These are phyloP conservation scores for Macrolepiota albuminosa DNA, from an alignment of 768 basidiomycete genomes.

Conservation along the genomic window DNA sequence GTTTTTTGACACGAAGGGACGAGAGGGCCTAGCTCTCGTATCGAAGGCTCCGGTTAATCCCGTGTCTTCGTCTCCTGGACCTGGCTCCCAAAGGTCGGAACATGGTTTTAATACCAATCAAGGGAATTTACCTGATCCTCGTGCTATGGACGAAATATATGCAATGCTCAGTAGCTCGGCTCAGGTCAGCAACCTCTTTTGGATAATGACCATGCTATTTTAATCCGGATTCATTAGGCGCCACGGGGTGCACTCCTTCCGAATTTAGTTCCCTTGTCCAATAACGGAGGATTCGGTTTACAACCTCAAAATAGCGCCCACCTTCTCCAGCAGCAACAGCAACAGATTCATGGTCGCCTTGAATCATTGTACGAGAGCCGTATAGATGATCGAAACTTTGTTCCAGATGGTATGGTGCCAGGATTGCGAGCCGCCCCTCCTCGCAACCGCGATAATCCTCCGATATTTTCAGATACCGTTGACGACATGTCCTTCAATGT, in stretches of 20 bases:
- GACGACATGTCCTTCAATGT: conserved; percentile 59
- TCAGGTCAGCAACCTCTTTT: conserved; percentile 44
- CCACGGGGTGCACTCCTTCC: conserved; percentile 25
- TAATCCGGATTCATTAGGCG: conserved; percentile 16
- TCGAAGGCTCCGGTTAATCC: conserved; percentile 36
- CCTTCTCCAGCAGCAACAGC: conserved; percentile 34
- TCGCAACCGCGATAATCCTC: conserved; percentile 51
- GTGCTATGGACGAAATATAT: conserved; percentile 76
- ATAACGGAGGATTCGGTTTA: conserved; percentile 26
- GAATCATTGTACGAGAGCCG: conserved; percentile 73
- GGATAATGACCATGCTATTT: background rate
- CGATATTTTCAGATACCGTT: conserved; percentile 51
- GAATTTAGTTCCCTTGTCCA: conserved; percentile 20
- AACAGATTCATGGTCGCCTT: conserved; percentile 41
- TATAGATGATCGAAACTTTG: conserved; percentile 70
- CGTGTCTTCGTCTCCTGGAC: conserved; percentile 41
- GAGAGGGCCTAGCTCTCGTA: conserved; percentile 31
- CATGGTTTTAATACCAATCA: conserved; percentile 28
- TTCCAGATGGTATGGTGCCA: conserved; percentile 84
- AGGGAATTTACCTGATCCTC: conserved; percentile 39
- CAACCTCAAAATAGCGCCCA: conserved; percentile 34
- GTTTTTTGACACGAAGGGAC: conserved; percentile 75
- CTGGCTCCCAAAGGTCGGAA: conserved; percentile 42
- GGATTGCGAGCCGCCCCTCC: conserved; percentile 67
- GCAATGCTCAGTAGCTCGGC: conserved; percentile 75